These are phyloP conservation scores for Sambucus nigra DNA, from an alignment of 129 eudicot genomes.

Conservation along the genomic window DNA sequence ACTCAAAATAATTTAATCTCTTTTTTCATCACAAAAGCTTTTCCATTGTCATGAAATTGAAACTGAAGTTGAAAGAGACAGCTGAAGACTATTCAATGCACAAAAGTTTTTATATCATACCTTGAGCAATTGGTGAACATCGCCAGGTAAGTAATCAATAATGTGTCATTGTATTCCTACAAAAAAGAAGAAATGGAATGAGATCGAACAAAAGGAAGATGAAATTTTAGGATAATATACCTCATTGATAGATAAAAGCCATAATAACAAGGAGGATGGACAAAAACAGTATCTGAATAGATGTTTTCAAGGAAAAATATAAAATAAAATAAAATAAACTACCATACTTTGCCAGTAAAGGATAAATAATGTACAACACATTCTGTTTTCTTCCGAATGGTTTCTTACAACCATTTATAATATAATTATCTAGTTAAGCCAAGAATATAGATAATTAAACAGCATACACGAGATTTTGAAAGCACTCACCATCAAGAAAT, in stretches of 20 bases:
- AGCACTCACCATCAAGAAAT: conserved; percentile 82
- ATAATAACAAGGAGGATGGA: not conserved
- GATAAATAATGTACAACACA: not conserved
- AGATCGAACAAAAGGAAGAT: no score
- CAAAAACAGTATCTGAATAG: not conserved
- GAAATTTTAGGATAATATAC: not conserved
- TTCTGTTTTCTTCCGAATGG: not conserved
- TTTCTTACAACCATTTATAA: not conserved
- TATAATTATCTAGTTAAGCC: not conserved
- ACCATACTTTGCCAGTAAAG: no score
- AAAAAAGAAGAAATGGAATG: conserved; percentile 12
- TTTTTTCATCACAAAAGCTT: no score
- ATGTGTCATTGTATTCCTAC: conserved; percentile 88
- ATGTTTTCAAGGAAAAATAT: not conserved
- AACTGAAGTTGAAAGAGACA: no score
- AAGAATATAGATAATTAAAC: no score
- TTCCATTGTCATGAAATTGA: no score
- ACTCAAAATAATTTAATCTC: no score
- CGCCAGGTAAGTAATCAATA: conserved; percentile 80
- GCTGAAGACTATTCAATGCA: no score
- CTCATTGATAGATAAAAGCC: not conserved
- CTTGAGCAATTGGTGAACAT: conserved; percentile 96
- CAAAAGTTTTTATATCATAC: conserved; percentile 42
- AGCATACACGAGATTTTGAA: not conserved
- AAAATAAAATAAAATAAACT: no score